A percentile compares a stretch with the other conserved stretches of the same genome.
These are phyloP conservation scores for Bryoglossum gracile DNA, from an alignment of 495 filamentous ascomycete genomes.

Conservation along the genomic window DNA sequence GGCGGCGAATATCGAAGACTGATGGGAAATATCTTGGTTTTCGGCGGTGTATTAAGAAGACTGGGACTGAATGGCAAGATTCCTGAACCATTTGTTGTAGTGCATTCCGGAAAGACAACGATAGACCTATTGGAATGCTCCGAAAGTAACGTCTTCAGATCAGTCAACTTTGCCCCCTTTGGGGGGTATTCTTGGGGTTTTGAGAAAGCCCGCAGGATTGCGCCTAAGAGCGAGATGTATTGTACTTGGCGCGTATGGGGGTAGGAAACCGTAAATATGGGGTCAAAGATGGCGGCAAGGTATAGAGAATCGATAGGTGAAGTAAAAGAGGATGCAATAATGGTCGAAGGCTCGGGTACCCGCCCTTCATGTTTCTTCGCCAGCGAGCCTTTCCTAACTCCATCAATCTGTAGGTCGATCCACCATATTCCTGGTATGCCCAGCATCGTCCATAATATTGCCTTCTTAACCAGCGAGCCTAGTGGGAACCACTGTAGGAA, in stretches of 20 bases:
- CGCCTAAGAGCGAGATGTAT: constrained; percentile 64
- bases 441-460: constrained; percentile 77
- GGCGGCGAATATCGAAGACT: constrained; percentile 79
- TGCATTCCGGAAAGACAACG: constrained; percentile 86
- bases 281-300: constrained; percentile 94
- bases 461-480: constrained; percentile 71
- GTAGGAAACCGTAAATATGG: constrained; percentile 81
- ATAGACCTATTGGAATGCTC: constrained; percentile 67
- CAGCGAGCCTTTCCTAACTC: constrained; percentile 75
- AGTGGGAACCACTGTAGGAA: constrained; percentile 81
- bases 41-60: constrained; percentile 54
- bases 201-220: constrained; percentile 67
- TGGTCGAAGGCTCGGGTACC: constrained; percentile 60
- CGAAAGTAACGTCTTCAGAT: constrained; percentile 52
- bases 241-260: constrained; percentile 65
- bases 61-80: constrained; percentile 75
- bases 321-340: constrained; percentile 87
- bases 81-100: constrained; percentile 87
- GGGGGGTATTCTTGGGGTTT: constrained; percentile 43
- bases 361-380: constrained; percentile 53
- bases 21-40: constrained; percentile 76
- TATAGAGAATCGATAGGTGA: constrained; percentile 91
- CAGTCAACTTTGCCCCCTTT: constrained; percentile 44
- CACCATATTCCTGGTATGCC: constrained; percentile 90
- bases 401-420: constrained; percentile 94